Percentiles rank a stretch among this genome's conserved stretches.
These are phyloP conservation scores for Phaeosphaeria sp. DNA, from an alignment of 2,329 filamentous ascomycete genomes.

Conservation along the genomic window DNA sequence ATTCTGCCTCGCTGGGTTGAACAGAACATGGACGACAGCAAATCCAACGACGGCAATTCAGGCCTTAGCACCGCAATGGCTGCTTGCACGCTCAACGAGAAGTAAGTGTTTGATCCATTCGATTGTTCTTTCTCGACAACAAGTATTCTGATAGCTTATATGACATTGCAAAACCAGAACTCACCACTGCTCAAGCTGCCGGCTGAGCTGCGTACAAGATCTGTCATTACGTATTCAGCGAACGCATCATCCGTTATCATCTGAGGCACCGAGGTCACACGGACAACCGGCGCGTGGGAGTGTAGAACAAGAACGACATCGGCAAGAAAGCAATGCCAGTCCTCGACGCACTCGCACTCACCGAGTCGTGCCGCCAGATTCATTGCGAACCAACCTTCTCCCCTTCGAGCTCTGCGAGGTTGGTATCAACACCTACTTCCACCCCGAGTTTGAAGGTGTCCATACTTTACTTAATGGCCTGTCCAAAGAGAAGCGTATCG, in stretches of 20 bases:
- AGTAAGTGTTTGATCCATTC: neutral
- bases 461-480: neutral
- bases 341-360: neutral
- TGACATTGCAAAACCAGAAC: slow-evolving; percentile 6
- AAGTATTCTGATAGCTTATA: neutral
- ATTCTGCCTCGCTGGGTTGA: neutral
- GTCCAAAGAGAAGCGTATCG: neutral
- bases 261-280: no score
- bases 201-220: slow-evolving; percentile 13
- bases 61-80: neutral
- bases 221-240: slow-evolving; percentile 5
- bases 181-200: slow-evolving; percentile 20
- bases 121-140: neutral
- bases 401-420: neutral
- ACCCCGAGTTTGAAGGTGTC: neutral
- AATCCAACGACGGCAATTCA: neutral
- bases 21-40: neutral
- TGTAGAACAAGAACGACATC: neutral
- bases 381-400: neutral
- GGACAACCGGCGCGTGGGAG: no score
- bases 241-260: neutral
- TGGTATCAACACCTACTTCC: neutral
- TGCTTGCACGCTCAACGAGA: neutral
- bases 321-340: neutral
- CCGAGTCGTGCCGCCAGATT: neutral